These are phyloP conservation scores for Rhodocollybia butyracea DNA, from an alignment of 768 basidiomycete species.

Conservation along the genomic window DNA sequence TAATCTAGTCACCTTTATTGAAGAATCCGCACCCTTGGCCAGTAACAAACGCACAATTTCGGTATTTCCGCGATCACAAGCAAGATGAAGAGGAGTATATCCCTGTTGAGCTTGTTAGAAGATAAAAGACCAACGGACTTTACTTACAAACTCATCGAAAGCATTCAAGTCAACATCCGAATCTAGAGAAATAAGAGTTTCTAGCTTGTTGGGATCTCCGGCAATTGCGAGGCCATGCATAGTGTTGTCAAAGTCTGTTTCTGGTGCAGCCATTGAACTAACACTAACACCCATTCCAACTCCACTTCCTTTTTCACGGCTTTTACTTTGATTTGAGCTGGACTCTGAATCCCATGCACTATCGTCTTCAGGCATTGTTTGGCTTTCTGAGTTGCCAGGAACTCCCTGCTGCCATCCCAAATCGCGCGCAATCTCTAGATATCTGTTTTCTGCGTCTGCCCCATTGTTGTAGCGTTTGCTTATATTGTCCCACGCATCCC, in stretches of 20 bases:
- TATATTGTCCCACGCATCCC: slow-evolving; percentile 74
- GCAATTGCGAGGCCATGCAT: slow-evolving; percentile 64
- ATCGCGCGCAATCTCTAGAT: slow-evolving; percentile 62
- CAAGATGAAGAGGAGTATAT: slow-evolving; percentile 84
- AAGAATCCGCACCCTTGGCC: slow-evolving; percentile 57
- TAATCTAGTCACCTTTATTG: slow-evolving; percentile 50
- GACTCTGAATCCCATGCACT: slow-evolving; percentile 47
- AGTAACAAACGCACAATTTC: slow-evolving; percentile 58
- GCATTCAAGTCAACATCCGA: slow-evolving; percentile 51
- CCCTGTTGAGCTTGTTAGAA: slow-evolving; percentile 47
- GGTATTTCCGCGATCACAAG: slow-evolving; percentile 75
- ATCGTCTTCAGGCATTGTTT: slow-evolving; percentile 21
- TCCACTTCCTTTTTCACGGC: slow-evolving; percentile 26
- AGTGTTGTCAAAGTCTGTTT: slow-evolving; percentile 31
- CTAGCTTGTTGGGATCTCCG: slow-evolving; percentile 46
- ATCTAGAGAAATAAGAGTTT: slow-evolving; percentile 37
- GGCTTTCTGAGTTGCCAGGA: slow-evolving; percentile 9
- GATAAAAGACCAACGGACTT: background rate
- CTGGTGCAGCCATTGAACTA: slow-evolving; percentile 50
- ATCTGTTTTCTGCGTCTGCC: slow-evolving; percentile 56
- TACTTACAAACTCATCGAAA: slow-evolving; percentile 71
- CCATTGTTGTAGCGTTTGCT: slow-evolving; percentile 45
- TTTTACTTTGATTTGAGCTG: slow-evolving; percentile 24
- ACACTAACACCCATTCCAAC: slow-evolving; percentile 60
- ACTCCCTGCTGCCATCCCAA: slow-evolving; percentile 63